Conservation (phyloP, 1,139 yeast species). For the Yamadazyma blattariae region DNA sequence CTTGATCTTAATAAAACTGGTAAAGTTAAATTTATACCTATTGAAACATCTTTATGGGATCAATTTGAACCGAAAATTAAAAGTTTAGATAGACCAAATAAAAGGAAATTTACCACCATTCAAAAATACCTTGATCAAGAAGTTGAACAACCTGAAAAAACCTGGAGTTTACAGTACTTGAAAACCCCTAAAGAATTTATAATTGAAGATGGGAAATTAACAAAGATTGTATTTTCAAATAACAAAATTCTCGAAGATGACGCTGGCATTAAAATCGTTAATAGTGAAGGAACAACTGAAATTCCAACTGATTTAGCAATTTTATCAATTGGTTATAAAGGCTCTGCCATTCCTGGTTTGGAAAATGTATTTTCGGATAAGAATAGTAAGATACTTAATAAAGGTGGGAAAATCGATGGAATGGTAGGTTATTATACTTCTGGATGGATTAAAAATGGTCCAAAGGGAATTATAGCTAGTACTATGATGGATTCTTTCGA, state of each 20-base stretch:
- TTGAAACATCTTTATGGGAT: conserved; percentile 42
- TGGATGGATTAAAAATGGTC: conserved; percentile 93
- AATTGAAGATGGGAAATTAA: conserved; percentile 29
- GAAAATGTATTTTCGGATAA: conserved; percentile 50
- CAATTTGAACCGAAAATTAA: conserved; percentile 34
- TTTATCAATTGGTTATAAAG: conserved; percentile 81
- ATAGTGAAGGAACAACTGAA: conserved; percentile 26
- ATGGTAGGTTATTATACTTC: conserved; percentile 69
- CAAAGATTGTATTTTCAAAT: conserved; percentile 47
- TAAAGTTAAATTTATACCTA: conserved; percentile 55
- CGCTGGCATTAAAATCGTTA: conserved; percentile 10
- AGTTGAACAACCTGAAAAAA: conserved; percentile 22
- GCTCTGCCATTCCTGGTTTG: conserved; percentile 60
- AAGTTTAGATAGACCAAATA: conserved; percentile 59
- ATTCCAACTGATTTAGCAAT: conserved; percentile 65
- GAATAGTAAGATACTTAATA: conserved; percentile 56
- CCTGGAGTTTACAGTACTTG: conserved; percentile 71
- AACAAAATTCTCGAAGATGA: conserved; percentile 40
- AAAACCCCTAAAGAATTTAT: conserved; percentile 62
- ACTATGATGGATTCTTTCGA: conserved; percentile 85
- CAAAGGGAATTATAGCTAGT: conserved; percentile 87
- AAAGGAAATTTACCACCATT: conserved; percentile 65
- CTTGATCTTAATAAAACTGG: conserved; percentile 54
- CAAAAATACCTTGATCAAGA: conserved; percentile 44
- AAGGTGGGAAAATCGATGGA: conserved; percentile 10